Base-by-base conservation (phyloP, 163 green algal species). In the Scenedesmus sp. region DNA sequence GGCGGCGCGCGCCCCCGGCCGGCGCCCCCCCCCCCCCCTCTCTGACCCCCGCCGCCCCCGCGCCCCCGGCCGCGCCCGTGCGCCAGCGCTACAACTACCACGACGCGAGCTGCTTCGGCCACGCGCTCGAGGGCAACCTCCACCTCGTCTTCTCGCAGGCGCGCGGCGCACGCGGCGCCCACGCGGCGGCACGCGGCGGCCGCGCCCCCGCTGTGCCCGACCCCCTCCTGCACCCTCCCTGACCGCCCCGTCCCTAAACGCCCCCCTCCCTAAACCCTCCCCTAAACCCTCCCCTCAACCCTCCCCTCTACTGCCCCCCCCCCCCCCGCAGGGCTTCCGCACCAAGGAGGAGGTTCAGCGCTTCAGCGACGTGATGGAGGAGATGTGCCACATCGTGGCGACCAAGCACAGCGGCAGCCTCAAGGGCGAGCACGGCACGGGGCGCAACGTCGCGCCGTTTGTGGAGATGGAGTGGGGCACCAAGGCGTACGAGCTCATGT, bases 401-500 rank as follows among this genome's bases (percentile, higher is more conserved):
- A 96, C 89, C 51, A 98, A 98, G 91, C 91, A 98, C 91, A 89
- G 82, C 67, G 95, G 69, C 53, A 71, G 58, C 44, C 58, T 79
- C n/a, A 79, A 79, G 90, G 91, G 94, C 53, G 95, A 99, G 90
- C 95, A 99, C 83, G 94, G 95, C 74, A 99, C 95, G 7, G 93
- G 85, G 14, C 54, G 94, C 67, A 99, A 99, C 87, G 88, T 98
- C 54, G 95, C 95, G 20, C 93, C 95, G 0, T 98, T 94, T 85
- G 94, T 99, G 28, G 95, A 98, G 89, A 98, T 98, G 95, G 95
- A 99, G 90, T 99, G 95, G 95, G 95, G 94, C 76, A 89, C 51
- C 70, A 94, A 93, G 80, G 95, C 95, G 14, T 96, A 94, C 63
- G 92, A 97, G 62, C 87, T 99, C 22, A 99, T 98, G 95, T 99